Evolutionary conservation across 495 filamentous ascomycete species (phyloP), one percentile per base, ranked within the genome.

Genomic region (Massariosphaeria phaeospora): DNA sequence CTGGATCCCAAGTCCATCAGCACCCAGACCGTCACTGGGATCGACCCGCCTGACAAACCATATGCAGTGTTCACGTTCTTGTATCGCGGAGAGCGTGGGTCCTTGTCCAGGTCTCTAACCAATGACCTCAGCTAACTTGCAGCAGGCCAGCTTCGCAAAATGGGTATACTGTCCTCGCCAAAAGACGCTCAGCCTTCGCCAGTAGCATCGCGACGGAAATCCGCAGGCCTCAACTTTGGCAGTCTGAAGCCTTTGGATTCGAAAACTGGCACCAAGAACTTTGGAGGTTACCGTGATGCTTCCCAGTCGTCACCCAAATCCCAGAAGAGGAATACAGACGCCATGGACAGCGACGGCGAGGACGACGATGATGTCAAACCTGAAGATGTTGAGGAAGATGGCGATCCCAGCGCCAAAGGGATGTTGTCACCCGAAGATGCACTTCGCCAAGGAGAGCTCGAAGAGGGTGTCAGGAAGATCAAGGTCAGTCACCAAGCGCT

Each of bases 21-120:
- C 63, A 97, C 94, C 0, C 93, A 99, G 71, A 96, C 91, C 0
- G 93, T 99, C 15, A 97, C 91, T 20, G 93, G 93, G n/a, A 95
- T 99, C 59, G 93, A 99, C 70, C 84, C 86, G 0, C 87, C 89
- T 21, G 90, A 96, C 48, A 88, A 89, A 69, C 94, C 95, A 13
- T 99, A 95, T 72, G 93, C 93, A 1, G 84, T 86, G 10, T 99
- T 99, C 68, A 95, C 95, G 4, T 99, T 99, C 67, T 87, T 97
- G 75, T 99, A 99, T 67, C 81, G 93, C 48, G 93, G 94, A 66
- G 87, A 95, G 70, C 84, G 93, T 96, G 74, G 76, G 90, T 80
- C 52, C 63, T 66, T 5, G 2, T 70, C 51, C 42, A 39, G 33
- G 30, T 11, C 31, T 40, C 36, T 30, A 12, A 29, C 7, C n/a